Conservation (phyloP, 78 protist species). For the Dictyostelium citrinum region DNA sequence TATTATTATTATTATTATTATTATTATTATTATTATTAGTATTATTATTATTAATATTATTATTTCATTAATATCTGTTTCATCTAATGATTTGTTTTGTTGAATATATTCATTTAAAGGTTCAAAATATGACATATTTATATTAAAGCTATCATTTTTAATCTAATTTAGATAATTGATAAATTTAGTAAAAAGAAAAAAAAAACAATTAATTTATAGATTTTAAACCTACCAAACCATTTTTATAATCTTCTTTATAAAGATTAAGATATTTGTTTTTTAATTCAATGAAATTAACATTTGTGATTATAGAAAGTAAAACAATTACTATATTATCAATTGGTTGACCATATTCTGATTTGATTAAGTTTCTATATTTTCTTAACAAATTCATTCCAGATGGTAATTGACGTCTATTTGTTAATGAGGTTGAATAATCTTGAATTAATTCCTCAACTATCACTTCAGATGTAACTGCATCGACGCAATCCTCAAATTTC, state of each 20-base stretch:
- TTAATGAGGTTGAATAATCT: neutral
- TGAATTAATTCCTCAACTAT: neutral
- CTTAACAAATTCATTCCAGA: neutral
- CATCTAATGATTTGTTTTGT: neutral
- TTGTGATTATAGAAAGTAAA: neutral
- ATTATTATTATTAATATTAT: neutral
- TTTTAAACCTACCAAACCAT: slow-evolving; percentile 4
- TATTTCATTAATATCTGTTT: neutral
- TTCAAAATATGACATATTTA: neutral
- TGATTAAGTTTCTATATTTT: neutral
- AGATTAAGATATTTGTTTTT: neutral
- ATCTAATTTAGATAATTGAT: neutral
- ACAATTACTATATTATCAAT: neutral
- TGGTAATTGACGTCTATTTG: neutral
- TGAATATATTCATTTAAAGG: neutral
- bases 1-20: neutral
- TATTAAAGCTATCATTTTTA: neutral
- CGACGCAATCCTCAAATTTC: neutral
- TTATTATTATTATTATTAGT: neutral
- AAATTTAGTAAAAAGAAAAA: neutral
- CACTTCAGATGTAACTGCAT: neutral
- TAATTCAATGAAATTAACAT: neutral
- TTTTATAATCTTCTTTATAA: neutral
- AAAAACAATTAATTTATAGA: neutral
- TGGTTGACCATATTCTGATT: neutral